phyloP scores from a whole-genome alignment of 2,329 filamentous ascomycete genomes.

The Talaromyces sp. region DNA sequence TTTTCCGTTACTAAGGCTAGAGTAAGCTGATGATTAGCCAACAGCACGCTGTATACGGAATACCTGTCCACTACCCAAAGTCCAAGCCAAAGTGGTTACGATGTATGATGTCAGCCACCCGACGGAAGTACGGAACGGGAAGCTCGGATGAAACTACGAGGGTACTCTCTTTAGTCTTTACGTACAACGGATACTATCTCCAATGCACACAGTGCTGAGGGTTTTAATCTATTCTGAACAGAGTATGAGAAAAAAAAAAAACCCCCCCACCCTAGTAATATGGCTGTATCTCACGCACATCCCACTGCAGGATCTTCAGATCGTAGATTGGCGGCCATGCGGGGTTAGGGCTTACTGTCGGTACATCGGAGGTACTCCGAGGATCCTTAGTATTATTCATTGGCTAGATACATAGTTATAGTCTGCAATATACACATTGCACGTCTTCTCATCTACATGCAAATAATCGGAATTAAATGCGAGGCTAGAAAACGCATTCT shows the following conservation, averaged over 20 bases:
- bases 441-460: too few relatives aligned
- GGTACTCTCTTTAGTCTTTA: neutral
- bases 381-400: neutral
- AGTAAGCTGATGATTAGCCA: neutral
- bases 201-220: neutral
- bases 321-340: neutral
- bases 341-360: neutral
- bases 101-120: slow-evolving; percentile 6
- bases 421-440: too few relatives aligned
- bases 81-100: neutral
- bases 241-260: neutral
- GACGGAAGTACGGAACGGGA: slow-evolving; percentile 2
- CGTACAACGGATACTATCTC: neutral
- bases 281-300: neutral
- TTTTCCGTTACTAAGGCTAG: neutral
- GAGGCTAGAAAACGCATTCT: too few relatives aligned
- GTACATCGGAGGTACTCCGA: neutral
- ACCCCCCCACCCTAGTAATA: neutral
- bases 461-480: too few relatives aligned
- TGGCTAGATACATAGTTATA: too few relatives aligned
- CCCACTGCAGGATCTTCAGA: neutral
- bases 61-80: too few relatives aligned
- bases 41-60: neutral
- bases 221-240: neutral
- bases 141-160: neutral